A percentile compares a stretch with the other conserved stretches of the same genome.
phyloP scores from a whole-genome alignment of 2,329 filamentous ascomycete species.

The Fusarium burgessii region DNA sequence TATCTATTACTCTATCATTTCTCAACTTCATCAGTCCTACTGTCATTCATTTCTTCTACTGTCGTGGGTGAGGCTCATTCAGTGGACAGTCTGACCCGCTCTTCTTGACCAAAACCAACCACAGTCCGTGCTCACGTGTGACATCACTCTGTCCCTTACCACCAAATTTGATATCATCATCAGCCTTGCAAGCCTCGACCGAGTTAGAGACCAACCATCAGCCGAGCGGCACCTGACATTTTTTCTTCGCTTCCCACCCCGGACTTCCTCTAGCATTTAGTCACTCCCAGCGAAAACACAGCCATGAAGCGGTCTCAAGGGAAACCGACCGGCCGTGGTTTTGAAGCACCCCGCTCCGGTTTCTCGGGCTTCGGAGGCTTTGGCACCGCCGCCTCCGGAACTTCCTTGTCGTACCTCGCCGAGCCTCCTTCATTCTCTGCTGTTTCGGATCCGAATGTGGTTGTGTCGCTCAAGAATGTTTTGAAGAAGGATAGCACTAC shows the following conservation, averaged over 20 bases:
- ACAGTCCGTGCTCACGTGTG: slow-evolving; percentile 44
- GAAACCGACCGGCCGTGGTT: slow-evolving; percentile 43
- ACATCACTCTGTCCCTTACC: slow-evolving; percentile 45
- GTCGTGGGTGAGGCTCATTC: slow-evolving; percentile 23
- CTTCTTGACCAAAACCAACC: slow-evolving; percentile 11
- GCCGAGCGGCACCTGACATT: slow-evolving; percentile 25
- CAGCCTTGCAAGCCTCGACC: slow-evolving; percentile 27
- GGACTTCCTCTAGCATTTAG: neutral
- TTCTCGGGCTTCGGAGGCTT: slow-evolving; percentile 46
- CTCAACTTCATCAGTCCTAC: neutral
- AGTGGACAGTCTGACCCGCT: slow-evolving; percentile 18
- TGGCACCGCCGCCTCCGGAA: slow-evolving; percentile 56
- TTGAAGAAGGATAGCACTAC: slow-evolving; percentile 94
- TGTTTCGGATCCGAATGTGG: slow-evolving; percentile 82
- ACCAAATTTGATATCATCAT: slow-evolving; percentile 43
- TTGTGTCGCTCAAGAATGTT: slow-evolving; percentile 93
- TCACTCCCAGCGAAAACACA: neutral
- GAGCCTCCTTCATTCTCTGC: slow-evolving; percentile 84
- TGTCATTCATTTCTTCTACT: neutral
- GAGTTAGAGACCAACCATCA: slow-evolving; percentile 21
- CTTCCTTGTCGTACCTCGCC: slow-evolving; percentile 83
- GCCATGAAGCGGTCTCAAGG: slow-evolving; percentile 49
- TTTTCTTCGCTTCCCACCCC: slow-evolving; percentile 5
- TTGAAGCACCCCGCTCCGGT: slow-evolving; percentile 44
- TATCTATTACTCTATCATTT: too few relatives aligned